Evolutionary conservation across 805 yeast species (phyloP).

Genomic region (Wickerhamiella musiphila): DNA sequence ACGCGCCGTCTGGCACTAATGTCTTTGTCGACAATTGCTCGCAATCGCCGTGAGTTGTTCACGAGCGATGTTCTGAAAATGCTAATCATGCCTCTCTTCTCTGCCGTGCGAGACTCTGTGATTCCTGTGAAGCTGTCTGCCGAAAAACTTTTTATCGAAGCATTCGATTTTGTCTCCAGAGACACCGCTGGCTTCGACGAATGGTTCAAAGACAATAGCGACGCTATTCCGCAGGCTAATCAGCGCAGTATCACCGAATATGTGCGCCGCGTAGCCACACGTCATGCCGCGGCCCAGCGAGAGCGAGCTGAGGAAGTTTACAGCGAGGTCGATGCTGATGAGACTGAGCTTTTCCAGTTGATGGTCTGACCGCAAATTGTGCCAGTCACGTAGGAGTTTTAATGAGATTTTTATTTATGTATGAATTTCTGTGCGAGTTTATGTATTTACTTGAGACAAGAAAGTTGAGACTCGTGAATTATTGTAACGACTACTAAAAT

Average conservation of each 20-base stretch:
- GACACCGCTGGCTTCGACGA: slow-evolving; percentile 34
- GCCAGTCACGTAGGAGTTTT: too few species aligned
- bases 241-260: slow-evolving; percentile 71
- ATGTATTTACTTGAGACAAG: too few species aligned
- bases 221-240: slow-evolving; percentile 13
- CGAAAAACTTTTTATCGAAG: slow-evolving; percentile 66
- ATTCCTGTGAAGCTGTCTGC: slow-evolving; percentile 91
- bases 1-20: slow-evolving; percentile 66
- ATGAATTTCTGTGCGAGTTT: too few species aligned
- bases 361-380: too few species aligned
- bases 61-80: slow-evolving; percentile 37
- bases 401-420: too few species aligned
- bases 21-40: slow-evolving; percentile 54
- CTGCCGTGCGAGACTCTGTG: slow-evolving; percentile 69
- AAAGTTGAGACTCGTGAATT: too few species aligned
- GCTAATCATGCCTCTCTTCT: slow-evolving; percentile 57
- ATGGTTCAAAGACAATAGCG: slow-evolving; percentile 37
- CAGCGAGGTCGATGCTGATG: slow-evolving; percentile 69
- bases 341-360: slow-evolving; percentile 71
- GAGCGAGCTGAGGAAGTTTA: slow-evolving; percentile 85
- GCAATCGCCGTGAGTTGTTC: slow-evolving; percentile 37
- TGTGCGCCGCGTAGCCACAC: slow-evolving; percentile 72
- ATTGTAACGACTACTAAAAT: too few species aligned
- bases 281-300: slow-evolving; percentile 74
- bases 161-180: slow-evolving; percentile 52